Evolutionary conservation across 2,329 filamentous ascomycete genomes (phyloP), one percentile per base, ranked within the genome.

Genomic region (Pezicula carpinea): DNA sequence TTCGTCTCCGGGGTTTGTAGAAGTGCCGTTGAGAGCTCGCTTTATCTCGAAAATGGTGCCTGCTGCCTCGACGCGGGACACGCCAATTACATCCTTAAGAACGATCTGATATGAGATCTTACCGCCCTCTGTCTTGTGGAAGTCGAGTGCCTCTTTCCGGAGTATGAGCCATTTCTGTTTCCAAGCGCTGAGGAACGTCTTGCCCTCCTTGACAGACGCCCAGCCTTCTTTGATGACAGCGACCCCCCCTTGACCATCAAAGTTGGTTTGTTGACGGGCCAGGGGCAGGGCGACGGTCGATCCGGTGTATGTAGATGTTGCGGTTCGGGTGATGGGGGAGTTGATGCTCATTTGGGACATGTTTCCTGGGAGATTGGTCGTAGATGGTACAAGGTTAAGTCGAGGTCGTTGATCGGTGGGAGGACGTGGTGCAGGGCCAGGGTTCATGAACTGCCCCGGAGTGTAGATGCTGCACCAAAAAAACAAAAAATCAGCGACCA

Each of bases 1-100:
- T 55, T 63, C 62, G 39, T 87, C 87, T 43, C 85, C 81, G 10
- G 89, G 80, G 51, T 85, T 88, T 43, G 78, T 80, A 39, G 84
- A 88, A 33, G 77, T 70, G 33, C 81, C 83, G 58, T 83, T 84
- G 40, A 82, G 76, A 47, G 80, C 76, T 51, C 91, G 81, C 62
- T 90, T 91, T 66, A 99, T 89, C 69, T 99, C 93, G 64, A 99
- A 93, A 39, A 95, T 91, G 66, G 89, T 91, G 17, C 89, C 89
- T 43, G 89, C 88, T 49, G 89, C 85, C 68, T 99, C 93, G 34
- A 95, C 92, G 56, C 93, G 83, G 53, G 89, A 87, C 46, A 99
- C 90, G 53, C 89, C 89, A 53, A 90, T 84, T 31, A 99, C 89
- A 60, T 96, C 90, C 55, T 87, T 87, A 43, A 99, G 76, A 50